Base-by-base conservation (phyloP, 306 rosid genomes). In the Cucurbita argyrosperma region DNA sequence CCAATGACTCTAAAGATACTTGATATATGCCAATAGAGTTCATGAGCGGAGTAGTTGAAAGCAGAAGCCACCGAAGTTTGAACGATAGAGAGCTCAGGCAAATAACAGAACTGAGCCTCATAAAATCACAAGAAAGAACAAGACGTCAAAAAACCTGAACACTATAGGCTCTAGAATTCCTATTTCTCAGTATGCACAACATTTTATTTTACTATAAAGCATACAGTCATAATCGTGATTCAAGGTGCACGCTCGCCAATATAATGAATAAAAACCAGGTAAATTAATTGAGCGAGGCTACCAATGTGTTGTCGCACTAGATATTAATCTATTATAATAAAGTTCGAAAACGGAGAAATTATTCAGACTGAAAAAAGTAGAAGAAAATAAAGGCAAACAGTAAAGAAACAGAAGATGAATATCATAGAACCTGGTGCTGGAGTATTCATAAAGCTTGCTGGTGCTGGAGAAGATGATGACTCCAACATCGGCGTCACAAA, bases 401-500 rank as follows among this genome's bases (percentile, higher is more conserved):
- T 43, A 66, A 13, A 46, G 40, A 68, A 47, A 14, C 19, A 68
- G 74, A 68, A 68, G 57, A 47, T 12, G 74, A 30, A 67, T 5
- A 30, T 57, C 11, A 45, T 49, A 51, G 46, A 72, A 90, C 96
- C 97, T 89, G 84, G 91, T 72, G 79, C 87, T 92, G 18, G 96
- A 71, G 73, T 81, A 92, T 67, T 92, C 98, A n/a, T 92, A 84
- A 79, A 92, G 98, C 85, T 84, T 92, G 59, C 87, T 82, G 7
- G 96, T 92, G 87, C 96, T 90, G 78, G 98, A 92, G 88, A 90
- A 92, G 84, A 92, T 88, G 74, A 87, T 72, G 18, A 88, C 96
- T 83, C 98, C 96, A 0, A 92, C 96, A 76, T 92, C 98, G 0
- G 96, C 97, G 61, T 92, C 96, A 74, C 97, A 92, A 60, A 92